Percentiles rank a stretch among this genome's conserved stretches.
Conservation (phyloP, 1,139 yeast species). For the Yamadazyma songkhlaensis region DNA sequence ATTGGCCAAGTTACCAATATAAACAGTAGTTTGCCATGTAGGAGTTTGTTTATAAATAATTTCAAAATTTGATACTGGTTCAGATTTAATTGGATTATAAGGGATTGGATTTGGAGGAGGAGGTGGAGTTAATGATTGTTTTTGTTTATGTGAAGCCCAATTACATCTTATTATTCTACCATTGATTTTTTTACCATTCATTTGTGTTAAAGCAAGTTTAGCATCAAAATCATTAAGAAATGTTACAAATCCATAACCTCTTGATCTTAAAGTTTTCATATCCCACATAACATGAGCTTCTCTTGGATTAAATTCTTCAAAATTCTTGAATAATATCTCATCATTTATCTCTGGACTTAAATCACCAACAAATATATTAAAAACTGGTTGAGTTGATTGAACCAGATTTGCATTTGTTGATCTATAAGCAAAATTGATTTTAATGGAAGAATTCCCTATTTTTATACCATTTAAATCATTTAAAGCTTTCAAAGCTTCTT, state of each 20-base stretch:
- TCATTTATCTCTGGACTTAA: constrained; percentile 81
- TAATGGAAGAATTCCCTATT: constrained; percentile 53
- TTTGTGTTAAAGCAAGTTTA: constrained; percentile 63
- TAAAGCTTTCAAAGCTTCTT: constrained; percentile 62
- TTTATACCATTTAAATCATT: constrained; percentile 56
- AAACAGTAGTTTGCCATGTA: constrained; percentile 84
- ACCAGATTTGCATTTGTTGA: constrained; percentile 49
- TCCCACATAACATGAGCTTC: constrained; percentile 98
- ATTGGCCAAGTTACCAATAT: constrained; percentile 81
- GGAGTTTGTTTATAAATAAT: constrained; percentile 75
- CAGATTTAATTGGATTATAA: constrained; percentile 19
- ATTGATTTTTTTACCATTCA: constrained; percentile 72
- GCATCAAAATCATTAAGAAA: constrained; percentile 69
- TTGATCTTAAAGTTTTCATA: constrained; percentile 86
- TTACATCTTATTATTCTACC: constrained; percentile 80
- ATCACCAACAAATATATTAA: constrained; percentile 84
- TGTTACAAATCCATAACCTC: constrained; percentile 94
- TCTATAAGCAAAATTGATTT: constrained; percentile 82
- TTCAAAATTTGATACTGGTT: constrained; percentile 55
- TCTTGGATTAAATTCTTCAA: constrained; percentile 57
- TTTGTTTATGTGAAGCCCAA: constrained; percentile 79
- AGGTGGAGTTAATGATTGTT: background rate
- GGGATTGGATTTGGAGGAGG: constrained; percentile 1
- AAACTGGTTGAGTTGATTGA: constrained; percentile 48
- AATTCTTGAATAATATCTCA: constrained; percentile 60